Evolutionary conservation across 2,329 filamentous ascomycete genomes (phyloP).

Genomic region (Xylaria hypoxylon): DNA sequence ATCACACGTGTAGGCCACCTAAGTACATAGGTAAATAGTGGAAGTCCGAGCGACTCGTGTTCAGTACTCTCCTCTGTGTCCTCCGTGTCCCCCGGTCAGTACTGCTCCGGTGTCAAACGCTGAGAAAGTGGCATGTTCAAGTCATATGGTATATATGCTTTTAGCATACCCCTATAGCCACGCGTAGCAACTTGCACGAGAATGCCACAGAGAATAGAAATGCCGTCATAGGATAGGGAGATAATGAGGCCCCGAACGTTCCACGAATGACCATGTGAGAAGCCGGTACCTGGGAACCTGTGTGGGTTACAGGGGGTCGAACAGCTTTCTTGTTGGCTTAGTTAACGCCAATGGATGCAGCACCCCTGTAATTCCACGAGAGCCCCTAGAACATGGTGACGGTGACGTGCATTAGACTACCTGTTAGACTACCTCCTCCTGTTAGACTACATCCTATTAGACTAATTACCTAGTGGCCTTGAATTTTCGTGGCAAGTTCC

Average conservation of each 20-base stretch:
- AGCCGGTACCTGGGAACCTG: no score
- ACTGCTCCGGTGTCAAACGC: not conserved
- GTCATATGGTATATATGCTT: slow-evolving; percentile 1
- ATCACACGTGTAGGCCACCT: slow-evolving; percentile 11
- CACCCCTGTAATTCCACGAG: slow-evolving; percentile 25
- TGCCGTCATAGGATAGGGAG: slow-evolving; percentile 1
- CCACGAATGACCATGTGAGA: slow-evolving; percentile 2
- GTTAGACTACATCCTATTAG: no score
- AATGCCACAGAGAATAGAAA: not conserved
- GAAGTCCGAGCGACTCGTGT: slow-evolving; percentile 14
- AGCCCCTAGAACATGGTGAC: not conserved
- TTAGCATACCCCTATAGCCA: not conserved
- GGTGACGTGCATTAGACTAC: slow-evolving; percentile 26
- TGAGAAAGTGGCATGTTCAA: slow-evolving; percentile 3
- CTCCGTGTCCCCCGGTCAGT: no score
- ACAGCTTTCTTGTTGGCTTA: slow-evolving; percentile 16
- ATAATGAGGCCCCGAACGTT: not conserved
- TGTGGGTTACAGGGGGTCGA: not conserved
- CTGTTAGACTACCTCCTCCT: no score
- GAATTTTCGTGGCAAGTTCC: slow-evolving; percentile 20
- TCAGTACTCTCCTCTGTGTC: not conserved
- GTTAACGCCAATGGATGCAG: slow-evolving; percentile 19
- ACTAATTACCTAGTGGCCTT: not conserved
- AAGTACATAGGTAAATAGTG: not conserved
- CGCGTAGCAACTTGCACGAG: not conserved